Evolutionary conservation across 371 early-diverging fungal species (phyloP), one percentile per base, ranked within the genome.

Genomic region (Lichtheimia corymbifera): DNA sequence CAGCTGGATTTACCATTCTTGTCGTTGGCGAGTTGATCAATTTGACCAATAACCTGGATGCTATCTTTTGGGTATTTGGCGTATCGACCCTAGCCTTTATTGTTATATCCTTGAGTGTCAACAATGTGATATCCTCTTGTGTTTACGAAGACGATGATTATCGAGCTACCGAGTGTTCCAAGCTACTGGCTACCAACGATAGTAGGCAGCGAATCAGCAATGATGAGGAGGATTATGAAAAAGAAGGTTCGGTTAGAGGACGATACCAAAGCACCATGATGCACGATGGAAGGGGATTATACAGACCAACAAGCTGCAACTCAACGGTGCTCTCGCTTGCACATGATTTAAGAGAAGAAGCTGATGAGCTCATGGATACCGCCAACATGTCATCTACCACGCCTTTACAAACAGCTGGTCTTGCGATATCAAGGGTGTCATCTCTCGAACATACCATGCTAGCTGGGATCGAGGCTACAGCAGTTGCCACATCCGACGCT

Each of bases 1-100:
- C 79, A 2, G 67, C 69, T 45, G 79, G 75, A 0, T 50, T 73
- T 35, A 73, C 73, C 4, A 75, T 78, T 44, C 49, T 78, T 17
- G 17, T 71, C 3, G 79, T 78, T 4, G 79, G 79, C 3, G 71
- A 64, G 13, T 42, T 78, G 15, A 63, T 75, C 14, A 64, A 67
- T 47, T 43, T 59, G 22, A 73, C 74, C 3, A 56, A 53, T 4
- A 69, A 50, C 18, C 47, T 71, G 7, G 76, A 76, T 57, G 63
- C 59, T 13, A 43, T 76, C 25, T 76, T 76, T 49, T 76, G 64
- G 62, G 71, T 72, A 2, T 73, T 71, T 65, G 76, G 67, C 42
- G 56, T 24, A 0, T 66, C 73, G 9, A 73, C 71, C 1, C 1
- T 62, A 2, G 30, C 62, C 9, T 76, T 76, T 25, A 64, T 71